Percentiles rank a stretch among this genome's conserved stretches.
These are phyloP conservation scores for Oldenlandia corymbosa DNA, from an alignment of 257 asterid genomes.

Conservation along the genomic window DNA sequence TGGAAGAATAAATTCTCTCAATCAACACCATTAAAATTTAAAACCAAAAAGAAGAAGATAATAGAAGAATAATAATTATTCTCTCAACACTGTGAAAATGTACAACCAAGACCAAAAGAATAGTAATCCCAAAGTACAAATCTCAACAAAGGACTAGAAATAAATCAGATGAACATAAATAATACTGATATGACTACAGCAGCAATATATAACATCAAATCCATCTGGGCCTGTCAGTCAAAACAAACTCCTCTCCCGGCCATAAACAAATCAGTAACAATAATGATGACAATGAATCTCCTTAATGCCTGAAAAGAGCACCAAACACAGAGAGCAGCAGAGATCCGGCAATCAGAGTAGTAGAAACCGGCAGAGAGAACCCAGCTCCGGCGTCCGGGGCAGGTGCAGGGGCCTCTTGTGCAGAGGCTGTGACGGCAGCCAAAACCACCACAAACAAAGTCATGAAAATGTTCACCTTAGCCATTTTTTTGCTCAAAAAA, in stretches of 20 bases:
- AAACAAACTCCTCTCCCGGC: not conserved
- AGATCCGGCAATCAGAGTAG: constrained; percentile 30
- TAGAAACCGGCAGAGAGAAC: constrained; percentile 32
- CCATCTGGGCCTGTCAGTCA: not conserved
- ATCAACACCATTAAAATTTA: too few species aligned
- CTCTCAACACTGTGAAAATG: not conserved
- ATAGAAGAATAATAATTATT: not conserved
- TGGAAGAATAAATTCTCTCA: too few species aligned
- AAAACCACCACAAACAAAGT: constrained; percentile 4
- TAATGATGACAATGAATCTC: too few species aligned
- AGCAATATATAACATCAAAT: too few species aligned
- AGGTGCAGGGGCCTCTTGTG: constrained; percentile 42
- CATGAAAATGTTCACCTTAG: constrained; percentile 27
- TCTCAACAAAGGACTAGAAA: not conserved
- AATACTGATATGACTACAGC: too few species aligned
- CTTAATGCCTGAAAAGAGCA: constrained; percentile 15
- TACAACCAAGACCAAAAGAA: not conserved
- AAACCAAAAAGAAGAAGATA: too few species aligned
- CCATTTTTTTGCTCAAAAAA: too few species aligned
- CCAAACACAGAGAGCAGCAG: constrained; percentile 31
- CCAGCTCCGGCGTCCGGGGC: constrained; percentile 45
- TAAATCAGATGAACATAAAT: not conserved
- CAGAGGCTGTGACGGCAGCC: constrained; percentile 28
- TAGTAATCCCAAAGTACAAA: not conserved
- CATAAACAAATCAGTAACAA: too few species aligned